Base-by-base conservation (phyloP, 164 flowering plant genomes). In the Pachysandra terminalis region DNA sequence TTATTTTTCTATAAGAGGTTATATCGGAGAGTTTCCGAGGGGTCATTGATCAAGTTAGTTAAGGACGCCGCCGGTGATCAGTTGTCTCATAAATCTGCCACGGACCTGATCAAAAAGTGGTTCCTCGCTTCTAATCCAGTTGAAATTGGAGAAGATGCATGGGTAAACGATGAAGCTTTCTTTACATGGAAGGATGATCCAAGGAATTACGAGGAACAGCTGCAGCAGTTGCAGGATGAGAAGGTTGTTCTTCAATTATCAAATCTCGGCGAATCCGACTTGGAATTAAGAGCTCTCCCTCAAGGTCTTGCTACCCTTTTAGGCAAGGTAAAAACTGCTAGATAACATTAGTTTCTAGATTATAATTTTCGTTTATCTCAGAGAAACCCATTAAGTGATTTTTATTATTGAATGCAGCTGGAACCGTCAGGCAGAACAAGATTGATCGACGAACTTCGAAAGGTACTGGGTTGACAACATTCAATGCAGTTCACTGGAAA, bases 221-320 rank as follows among this genome's bases (percentile, higher is more conserved):
- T 96, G 26, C 79, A 83, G 73, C 94, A 87, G 73, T 74, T 96
- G 78, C 85, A 92, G 63, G 87, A 83, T 24, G 85, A 90, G 76
- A 96, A 87, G 75, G 77, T 93, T 56, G 55, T 85, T 79, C 78
- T 66, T 78, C 96, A 91, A 59, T 71, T 96, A 56, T 81, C 93
- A 25, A 81, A 68, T 52, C 82, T 95, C 68, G 86, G 91, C 21
- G 79, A 80, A 59, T 88, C 97, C 7, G 27, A 76, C n/a, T 68
- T 79, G 62, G 97, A 93, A 82, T 80, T 96, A 81, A 79, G 71
- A 75, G 96, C 94, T 61, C 81, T 96, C 22, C 99, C 98, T 19
- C 91, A 82, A 64, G 93, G 90, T 68, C 88, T 96, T 58, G 84
- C 97, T 56, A 82, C 86, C 49, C 89, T 96, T 74, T 82, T 96